Conservation (phyloP, 139 green algal genomes). For the Tetraselmis striata region DNA sequence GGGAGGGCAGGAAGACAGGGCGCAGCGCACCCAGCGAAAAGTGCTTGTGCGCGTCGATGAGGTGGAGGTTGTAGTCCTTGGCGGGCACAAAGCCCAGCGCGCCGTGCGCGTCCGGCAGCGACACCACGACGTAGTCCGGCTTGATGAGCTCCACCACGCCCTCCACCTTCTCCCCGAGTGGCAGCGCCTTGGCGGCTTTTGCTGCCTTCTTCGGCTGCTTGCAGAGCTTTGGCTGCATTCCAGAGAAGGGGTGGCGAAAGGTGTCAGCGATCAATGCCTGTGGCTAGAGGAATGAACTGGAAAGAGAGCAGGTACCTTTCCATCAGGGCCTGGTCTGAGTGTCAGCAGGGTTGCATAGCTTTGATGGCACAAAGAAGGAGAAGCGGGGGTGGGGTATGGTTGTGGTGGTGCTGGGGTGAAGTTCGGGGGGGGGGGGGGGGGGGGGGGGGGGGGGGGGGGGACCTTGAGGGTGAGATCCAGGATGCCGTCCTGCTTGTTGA, state of each 20-base stretch:
- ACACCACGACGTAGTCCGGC: constrained; percentile 55
- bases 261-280: too few relatives aligned
- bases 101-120: constrained; percentile 30
- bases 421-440: background rate
- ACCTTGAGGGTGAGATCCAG: constrained; percentile 51
- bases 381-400: too few relatives aligned
- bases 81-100: constrained; percentile 55
- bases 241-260: too few relatives aligned
- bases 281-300: too few relatives aligned
- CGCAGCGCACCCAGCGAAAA: constrained; percentile 1
- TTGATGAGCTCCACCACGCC: constrained; percentile 61
- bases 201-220: constrained; percentile 31
- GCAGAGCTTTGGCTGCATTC: too few relatives aligned
- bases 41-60: constrained; percentile 13
- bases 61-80: constrained; percentile 58
- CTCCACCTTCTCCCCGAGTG: constrained; percentile 18
- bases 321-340: too few relatives aligned
- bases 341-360: too few relatives aligned
- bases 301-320: too few relatives aligned
- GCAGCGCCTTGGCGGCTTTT: background rate
- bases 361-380: too few relatives aligned
- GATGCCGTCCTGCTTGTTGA: constrained; percentile 56
- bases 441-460: too few relatives aligned
- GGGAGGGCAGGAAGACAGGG: too few relatives aligned
- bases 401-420: constrained; percentile 40